Evolutionary conservation across 805 yeast species (phyloP).

Genomic region (Jamesozyma rosinii): DNA sequence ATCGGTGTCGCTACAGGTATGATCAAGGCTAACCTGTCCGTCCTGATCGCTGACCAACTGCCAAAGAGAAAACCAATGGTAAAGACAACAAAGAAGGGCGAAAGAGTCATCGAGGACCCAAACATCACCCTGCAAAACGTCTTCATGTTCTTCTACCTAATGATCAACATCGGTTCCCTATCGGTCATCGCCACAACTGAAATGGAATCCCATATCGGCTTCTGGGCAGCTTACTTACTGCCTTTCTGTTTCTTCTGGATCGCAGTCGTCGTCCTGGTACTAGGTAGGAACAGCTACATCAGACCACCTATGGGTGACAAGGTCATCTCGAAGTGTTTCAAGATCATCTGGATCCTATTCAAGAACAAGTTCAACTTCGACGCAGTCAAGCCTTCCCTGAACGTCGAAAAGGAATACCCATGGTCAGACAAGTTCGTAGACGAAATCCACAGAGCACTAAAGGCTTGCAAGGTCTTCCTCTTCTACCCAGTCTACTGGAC

Average conservation of each 20-base stretch:
- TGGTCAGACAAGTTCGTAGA: conserved; percentile 71
- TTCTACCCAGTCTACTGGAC: conserved; percentile 71
- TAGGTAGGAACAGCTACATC: conserved; percentile 48
- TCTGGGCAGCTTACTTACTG: conserved; percentile 66
- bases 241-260: conserved; percentile 62
- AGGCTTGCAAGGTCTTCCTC: conserved; percentile 64
- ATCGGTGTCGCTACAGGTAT: conserved; percentile 77
- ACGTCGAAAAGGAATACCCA: conserved; percentile 38
- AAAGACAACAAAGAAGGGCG: conserved; percentile 50
- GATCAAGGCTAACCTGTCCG: conserved; percentile 65
- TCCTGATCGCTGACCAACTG: conserved; percentile 64
- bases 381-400: conserved; percentile 48
- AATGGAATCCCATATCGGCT: conserved; percentile 55
- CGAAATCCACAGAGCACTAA: conserved; percentile 54
- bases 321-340: conserved; percentile 47
- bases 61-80: conserved; percentile 53
- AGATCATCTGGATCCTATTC: conserved; percentile 35
- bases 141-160: conserved; percentile 66
- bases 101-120: conserved; percentile 60
- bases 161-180: conserved; percentile 68
- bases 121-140: conserved; percentile 62
- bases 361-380: conserved; percentile 43
- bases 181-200: conserved; percentile 71
- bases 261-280: conserved; percentile 43
- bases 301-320: conserved; percentile 54